phyloP scores from a whole-genome alignment of 1,284 basidiomycete species.

The Inonotus obliquus region DNA sequence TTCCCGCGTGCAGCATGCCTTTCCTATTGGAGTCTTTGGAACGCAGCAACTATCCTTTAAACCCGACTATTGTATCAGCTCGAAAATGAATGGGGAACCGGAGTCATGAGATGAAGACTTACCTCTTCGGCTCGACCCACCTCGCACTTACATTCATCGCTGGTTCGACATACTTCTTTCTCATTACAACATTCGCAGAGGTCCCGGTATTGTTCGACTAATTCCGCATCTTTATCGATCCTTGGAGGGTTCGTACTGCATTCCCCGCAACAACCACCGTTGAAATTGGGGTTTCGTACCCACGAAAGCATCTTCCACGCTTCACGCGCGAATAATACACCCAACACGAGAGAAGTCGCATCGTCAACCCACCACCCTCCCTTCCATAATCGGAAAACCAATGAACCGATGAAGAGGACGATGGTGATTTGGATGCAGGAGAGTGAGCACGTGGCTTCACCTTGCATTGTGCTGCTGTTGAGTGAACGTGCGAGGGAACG shows the following conservation, averaged over 20 bases:
- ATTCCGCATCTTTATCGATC: slow-evolving; percentile 14
- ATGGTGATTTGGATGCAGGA: slow-evolving; percentile 33
- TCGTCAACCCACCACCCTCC: slow-evolving; percentile 46
- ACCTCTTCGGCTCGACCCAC: slow-evolving; percentile 7
- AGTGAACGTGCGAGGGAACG: slow-evolving; percentile 39
- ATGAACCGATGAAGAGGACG: slow-evolving; percentile 32
- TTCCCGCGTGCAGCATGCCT: slow-evolving; percentile 13
- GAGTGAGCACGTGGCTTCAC: slow-evolving; percentile 18
- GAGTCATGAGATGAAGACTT: background rate
- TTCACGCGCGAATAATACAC: slow-evolving; percentile 39
- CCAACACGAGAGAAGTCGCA: slow-evolving; percentile 36
- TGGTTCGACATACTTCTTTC: slow-evolving; percentile 19
- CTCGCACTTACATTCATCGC: slow-evolving; percentile 14
- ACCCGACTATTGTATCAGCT: background rate
- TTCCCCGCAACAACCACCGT: slow-evolving; percentile 35
- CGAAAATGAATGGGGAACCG: background rate
- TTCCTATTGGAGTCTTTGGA: slow-evolving; percentile 10
- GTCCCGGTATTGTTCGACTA: slow-evolving; percentile 25
- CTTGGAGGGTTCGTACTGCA: slow-evolving; percentile 8
- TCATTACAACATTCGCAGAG: slow-evolving; percentile 29
- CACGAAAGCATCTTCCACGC: slow-evolving; percentile 37
- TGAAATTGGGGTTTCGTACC: slow-evolving; percentile 32
- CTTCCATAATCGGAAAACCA: slow-evolving; percentile 34
- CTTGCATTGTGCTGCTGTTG: slow-evolving; percentile 33
- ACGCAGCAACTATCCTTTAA: slow-evolving; percentile 12